Base-by-base conservation (phyloP, 805 yeast genomes). In the Hanseniaspora valbyensis region DNA sequence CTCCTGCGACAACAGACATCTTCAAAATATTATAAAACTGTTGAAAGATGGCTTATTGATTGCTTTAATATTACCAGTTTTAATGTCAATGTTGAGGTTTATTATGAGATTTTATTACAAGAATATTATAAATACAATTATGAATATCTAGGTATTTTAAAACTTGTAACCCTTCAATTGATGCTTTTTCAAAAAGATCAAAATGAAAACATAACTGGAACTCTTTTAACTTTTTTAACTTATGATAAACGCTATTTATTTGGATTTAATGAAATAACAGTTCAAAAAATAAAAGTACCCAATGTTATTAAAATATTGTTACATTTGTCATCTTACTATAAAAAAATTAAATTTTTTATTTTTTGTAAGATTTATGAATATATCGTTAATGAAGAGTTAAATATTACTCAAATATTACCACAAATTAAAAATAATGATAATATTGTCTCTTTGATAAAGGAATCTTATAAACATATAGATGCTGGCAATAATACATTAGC, bases 181-280 rank as follows among this genome's bases (percentile, higher is more conserved):
- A 32, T 48, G 8, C 9, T 48, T 12, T 3, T 34, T 2, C 25
- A 40, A n/a, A 48, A 19, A 16, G 44, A 40, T 21, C 14, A 22
- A n/a, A 40, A 48, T 18, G 36, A 40, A 19, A 42, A 48, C 18
- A 12, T 26, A 13, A 25, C 36, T 2, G 25, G 26, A 8, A 25
- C 32, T 13, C 5, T 48, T 5, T 33, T 48, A 28, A 39, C 42
- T 5, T 25, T 48, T 37, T 40, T 48, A 25, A 7, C 37, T 1
- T 33, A 48, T 25, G 51, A 48, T 12, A 40, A 39, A 12, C 32
- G 51, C 25, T 48, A 24, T 30, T 8, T 48, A 8, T 40, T 48
- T 48, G 51, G 51, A 6, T 48, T 48, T 30, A 34, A 30, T 10
- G 38, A 30, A 7, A 9, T 4, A 13, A 24, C 21, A 4, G 16